Evolutionary conservation across 768 basidiomycete species (phyloP).

Genomic region (Leccinellum albellum): DNA sequence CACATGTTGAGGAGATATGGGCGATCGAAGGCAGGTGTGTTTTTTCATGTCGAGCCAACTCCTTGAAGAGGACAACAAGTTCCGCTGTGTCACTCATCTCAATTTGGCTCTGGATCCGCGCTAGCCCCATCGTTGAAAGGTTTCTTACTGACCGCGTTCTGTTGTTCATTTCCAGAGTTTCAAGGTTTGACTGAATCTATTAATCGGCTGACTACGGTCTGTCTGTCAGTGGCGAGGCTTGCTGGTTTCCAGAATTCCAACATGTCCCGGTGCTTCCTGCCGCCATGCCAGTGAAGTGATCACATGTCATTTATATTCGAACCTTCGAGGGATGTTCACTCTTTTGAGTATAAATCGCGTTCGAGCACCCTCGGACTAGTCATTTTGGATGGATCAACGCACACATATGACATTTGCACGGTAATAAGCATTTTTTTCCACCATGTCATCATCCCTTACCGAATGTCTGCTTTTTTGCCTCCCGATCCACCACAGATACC

Average conservation of each 20-base stretch:
- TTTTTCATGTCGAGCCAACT: not conserved
- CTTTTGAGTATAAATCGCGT: not conserved
- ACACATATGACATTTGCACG: conserved; percentile 56
- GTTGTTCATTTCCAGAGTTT: not conserved
- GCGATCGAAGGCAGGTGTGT: not conserved
- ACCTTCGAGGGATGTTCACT: not conserved
- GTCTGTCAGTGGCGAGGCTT: not conserved
- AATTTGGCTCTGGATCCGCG: not conserved
- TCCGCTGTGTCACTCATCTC: not conserved
- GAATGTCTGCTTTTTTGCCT: not conserved
- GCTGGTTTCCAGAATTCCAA: not conserved
- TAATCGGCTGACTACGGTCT: not conserved
- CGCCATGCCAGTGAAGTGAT: not conserved
- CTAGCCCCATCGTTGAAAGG: not conserved
- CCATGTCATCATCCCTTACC: not conserved
- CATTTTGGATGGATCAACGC: not conserved
- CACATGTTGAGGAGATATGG: not conserved
- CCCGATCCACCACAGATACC: conserved; percentile 42
- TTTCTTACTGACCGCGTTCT: not conserved
- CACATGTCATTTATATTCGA: conserved; percentile 1
- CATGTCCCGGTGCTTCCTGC: too few relatives aligned
- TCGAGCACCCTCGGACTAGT: not conserved
- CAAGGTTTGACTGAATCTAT: not conserved
- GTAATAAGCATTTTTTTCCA: conserved; percentile 29
- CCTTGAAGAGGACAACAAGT: not conserved